phyloP scores from a whole-genome alignment of 768 basidiomycete species.

The Pleurotus sapidus region DNA sequence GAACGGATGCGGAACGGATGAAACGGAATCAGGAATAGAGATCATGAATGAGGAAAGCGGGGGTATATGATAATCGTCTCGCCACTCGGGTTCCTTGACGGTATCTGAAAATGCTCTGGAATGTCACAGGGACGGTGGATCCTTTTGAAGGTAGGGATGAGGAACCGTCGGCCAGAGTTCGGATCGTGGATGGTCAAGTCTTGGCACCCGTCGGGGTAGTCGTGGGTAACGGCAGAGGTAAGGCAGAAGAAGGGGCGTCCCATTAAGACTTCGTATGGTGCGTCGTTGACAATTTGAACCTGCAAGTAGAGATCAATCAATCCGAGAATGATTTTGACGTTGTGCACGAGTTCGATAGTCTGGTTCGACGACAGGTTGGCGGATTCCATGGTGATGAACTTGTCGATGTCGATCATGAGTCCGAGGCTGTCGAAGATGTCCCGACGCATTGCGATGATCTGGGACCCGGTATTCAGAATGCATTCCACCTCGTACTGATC shows the following conservation, averaged over 20 bases:
- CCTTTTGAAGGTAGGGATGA: slow-evolving; percentile 11
- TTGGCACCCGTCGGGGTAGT: slow-evolving; percentile 11
- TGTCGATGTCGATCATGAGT: slow-evolving; percentile 15
- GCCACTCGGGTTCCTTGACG: too few relatives aligned
- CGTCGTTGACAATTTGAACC: slow-evolving; percentile 19
- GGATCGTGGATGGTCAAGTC: slow-evolving; percentile 18
- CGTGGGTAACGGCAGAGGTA: slow-evolving; percentile 9
- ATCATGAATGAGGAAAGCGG: too few relatives aligned
- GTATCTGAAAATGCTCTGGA: too few relatives aligned
- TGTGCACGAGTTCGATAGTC: slow-evolving; percentile 19
- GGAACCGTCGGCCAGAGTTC: slow-evolving; percentile 10
- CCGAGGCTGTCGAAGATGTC: slow-evolving; percentile 15
- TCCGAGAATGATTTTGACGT: slow-evolving; percentile 21
- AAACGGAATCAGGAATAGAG: too few relatives aligned
- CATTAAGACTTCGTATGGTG: slow-evolving; percentile 23
- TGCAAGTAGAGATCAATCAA: slow-evolving; percentile 22
- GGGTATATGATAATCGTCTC: too few relatives aligned
- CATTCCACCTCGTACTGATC: slow-evolving; percentile 14
- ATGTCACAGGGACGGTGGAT: too few relatives aligned
- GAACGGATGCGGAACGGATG: too few relatives aligned
- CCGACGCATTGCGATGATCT: slow-evolving; percentile 21
- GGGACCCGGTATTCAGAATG: slow-evolving; percentile 21
- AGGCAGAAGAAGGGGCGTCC: slow-evolving; percentile 23
- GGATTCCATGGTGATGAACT: slow-evolving; percentile 19
- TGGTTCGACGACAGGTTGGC: slow-evolving; percentile 18